Conservation (phyloP, 2,329 filamentous ascomycete genomes). For the Sphaerulina musiva region DNA sequence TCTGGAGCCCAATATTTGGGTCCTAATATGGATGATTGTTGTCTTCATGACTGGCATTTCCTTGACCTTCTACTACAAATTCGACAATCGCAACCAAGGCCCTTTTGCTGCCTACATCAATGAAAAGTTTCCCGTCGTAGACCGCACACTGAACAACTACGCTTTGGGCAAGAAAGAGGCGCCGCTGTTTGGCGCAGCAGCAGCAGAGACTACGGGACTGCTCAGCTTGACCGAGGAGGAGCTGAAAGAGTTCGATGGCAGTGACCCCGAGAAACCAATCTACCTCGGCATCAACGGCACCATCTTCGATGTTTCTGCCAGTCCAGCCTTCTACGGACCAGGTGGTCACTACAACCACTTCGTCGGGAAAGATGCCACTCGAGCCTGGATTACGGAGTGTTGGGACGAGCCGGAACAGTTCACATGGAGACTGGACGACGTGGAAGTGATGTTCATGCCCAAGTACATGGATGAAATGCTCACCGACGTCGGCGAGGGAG, state of each 20-base stretch:
- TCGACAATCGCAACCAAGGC: conserved; percentile 21
- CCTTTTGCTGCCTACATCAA: conserved; percentile 21
- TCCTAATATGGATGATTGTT: conserved; percentile 15
- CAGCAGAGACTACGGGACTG: conserved; percentile 11
- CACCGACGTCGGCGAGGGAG: conserved; percentile 15
- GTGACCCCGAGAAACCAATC: conserved; percentile 24
- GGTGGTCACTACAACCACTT: conserved; percentile 30
- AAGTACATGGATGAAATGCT: conserved; percentile 28
- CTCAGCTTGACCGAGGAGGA: conserved; percentile 22
- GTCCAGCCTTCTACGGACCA: conserved; percentile 29
- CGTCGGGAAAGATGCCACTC: conserved; percentile 28
- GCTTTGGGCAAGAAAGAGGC: conserved; percentile 2
- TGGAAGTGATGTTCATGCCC: conserved; percentile 28
- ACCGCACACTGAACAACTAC: conserved; percentile 12
- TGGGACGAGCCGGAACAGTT: conserved; percentile 29
- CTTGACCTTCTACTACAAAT: conserved; percentile 21
- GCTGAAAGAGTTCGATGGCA: conserved; percentile 25
- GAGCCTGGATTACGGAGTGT: conserved; percentile 31
- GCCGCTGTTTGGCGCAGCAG: conserved; percentile 13
- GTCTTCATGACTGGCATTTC: conserved; percentile 13
- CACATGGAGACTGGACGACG: conserved; percentile 24
- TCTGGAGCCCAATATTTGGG: conserved; percentile 22
- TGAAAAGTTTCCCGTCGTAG: conserved; percentile 17
- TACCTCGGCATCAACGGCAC: conserved; percentile 30
- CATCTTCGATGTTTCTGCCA: conserved; percentile 30